Evolutionary conservation across 108 stramenopile species (phyloP).

Genomic region (Seminavis robusta): DNA sequence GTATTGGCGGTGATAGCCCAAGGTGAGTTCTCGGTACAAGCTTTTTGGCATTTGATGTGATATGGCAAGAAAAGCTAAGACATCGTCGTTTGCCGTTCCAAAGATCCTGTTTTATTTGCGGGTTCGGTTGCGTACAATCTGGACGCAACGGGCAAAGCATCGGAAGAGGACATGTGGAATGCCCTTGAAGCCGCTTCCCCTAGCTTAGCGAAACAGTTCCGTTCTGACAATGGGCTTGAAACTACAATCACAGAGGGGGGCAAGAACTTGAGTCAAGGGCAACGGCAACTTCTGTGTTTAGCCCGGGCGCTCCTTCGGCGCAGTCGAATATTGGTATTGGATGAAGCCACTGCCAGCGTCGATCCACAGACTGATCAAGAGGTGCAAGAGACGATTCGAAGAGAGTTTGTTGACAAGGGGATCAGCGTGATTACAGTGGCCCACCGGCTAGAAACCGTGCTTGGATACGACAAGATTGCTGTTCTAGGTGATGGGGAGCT

Average conservation of each 20-base stretch:
- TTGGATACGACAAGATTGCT: constrained; percentile 88
- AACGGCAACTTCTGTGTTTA: constrained; percentile 88
- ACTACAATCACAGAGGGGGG: constrained; percentile 77
- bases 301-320: constrained; percentile 85
- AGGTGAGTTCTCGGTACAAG: no score
- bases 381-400: constrained; percentile 69
- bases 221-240: constrained; percentile 40
- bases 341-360: constrained; percentile 82
- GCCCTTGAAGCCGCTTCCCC: constrained; percentile 80
- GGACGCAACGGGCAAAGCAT: constrained; percentile 70
- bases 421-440: constrained; percentile 88
- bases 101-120: constrained; percentile 92
- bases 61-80: no score
- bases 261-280: constrained; percentile 84
- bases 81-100: constrained; percentile 84
- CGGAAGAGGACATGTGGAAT: constrained; percentile 64
- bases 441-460: constrained; percentile 87
- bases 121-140: constrained; percentile 89
- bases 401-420: constrained; percentile 76
- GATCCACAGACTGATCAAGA: constrained; percentile 73
- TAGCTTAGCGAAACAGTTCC: constrained; percentile 46
- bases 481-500: constrained; percentile 85
- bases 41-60: no score
- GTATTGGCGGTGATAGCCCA: no score
- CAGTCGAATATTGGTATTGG: constrained; percentile 80